Base-by-base conservation (phyloP, 208 protist genomes). In the Naegleria lovaniensis region DNA sequence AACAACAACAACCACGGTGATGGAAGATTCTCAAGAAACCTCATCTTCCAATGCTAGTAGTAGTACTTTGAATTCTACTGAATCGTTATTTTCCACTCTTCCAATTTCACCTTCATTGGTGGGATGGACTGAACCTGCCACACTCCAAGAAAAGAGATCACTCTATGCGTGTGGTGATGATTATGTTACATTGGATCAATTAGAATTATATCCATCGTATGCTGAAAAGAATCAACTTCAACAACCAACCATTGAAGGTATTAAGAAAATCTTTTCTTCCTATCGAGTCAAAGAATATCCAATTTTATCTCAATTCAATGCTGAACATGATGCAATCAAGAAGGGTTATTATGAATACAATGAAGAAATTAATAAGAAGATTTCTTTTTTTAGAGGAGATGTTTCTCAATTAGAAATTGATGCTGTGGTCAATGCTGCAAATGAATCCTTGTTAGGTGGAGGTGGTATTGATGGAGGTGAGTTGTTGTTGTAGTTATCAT, bases 381-480 rank as follows among this genome's bases (percentile, higher is more conserved):
- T 89, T 40, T n/a, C 9, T 36, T 13, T 76, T 33, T 89, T 9
- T 5, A 59, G 29, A 89, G 86, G 86, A n/a, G 86, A 89, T 76
- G 75, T 75, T 43, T 36, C 7, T 22, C 13, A 5, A 25, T n/a
- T 89, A 5, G 52, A 76, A 41, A 38, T 89, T 36, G 86, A 89
- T 89, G 86, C 51, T 15, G 75, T 89, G 19, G 7, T 43, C 9
- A 89, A 89, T 89, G 86, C 86, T 43, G 86, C 86, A 0, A 89
- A 89, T 39, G 85, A 67, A 67, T 41, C 48, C 36, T 67, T 89
- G 36, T 36, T 43, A 22, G 29, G 33, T 89, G 29, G 52, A 7
- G 52, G 52, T 48, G 43, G 86, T 33, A 89, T 89, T 76, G 86
- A 89, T 43, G 52, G 52, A 43, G 16, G 59, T 48, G 7, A 48